These are phyloP conservation scores for Umbelopsis sp. DNA, from an alignment of 192 early-diverging fungal species.

Conservation along the genomic window DNA sequence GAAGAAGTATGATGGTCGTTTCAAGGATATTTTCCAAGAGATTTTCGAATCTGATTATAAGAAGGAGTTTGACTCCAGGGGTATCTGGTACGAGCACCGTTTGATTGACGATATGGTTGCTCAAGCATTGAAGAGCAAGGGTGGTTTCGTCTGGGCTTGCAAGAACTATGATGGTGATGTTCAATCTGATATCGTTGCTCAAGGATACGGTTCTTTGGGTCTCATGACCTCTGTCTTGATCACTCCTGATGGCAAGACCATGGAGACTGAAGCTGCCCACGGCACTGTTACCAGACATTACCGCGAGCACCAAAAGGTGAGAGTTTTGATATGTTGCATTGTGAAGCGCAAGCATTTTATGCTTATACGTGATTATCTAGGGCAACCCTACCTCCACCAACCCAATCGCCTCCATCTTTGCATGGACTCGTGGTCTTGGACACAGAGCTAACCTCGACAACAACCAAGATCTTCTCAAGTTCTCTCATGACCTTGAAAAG, in stretches of 20 bases:
- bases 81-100: conserved; percentile 93
- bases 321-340: background rate
- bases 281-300: conserved; percentile 92
- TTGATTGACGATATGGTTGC: conserved; percentile 99
- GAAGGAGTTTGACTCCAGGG: conserved; percentile 22
- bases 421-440: conserved; percentile 90
- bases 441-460: conserved; percentile 92
- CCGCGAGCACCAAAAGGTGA: conserved; percentile 86
- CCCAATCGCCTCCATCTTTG: conserved; percentile 96
- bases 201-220: conserved; percentile 92
- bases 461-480: conserved; percentile 74
- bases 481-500: conserved; percentile 80
- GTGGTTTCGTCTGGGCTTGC: conserved; percentile 91
- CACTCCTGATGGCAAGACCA: conserved; percentile 88
- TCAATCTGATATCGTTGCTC: conserved; percentile 92
- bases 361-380: conserved; percentile 13
- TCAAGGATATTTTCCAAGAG: conserved; percentile 96
- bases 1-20: conserved; percentile 96
- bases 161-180: conserved; percentile 97
- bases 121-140: conserved; percentile 90
- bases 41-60: conserved; percentile 70
- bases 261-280: conserved; percentile 97
- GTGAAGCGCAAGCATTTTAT: background rate
- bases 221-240: conserved; percentile 95
- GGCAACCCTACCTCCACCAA: conserved; percentile 95